Evolutionary conservation across 2,329 filamentous ascomycete genomes (phyloP).

Genomic region (Knoxdaviesia capensis): DNA sequence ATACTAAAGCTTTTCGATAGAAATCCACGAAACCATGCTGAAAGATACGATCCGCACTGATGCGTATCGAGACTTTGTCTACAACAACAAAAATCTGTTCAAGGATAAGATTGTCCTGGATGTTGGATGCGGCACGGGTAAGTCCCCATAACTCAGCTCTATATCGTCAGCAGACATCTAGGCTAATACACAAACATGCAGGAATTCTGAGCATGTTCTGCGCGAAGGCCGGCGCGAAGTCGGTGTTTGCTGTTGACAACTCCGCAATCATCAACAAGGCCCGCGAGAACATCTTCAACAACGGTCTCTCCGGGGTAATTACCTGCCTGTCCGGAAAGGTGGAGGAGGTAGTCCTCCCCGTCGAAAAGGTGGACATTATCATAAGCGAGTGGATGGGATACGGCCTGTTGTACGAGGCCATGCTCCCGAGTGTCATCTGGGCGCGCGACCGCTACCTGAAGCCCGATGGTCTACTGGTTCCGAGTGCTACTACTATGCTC

Average conservation of each 20-base stretch:
- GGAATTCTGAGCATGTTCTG: conserved; percentile 91
- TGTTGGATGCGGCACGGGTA: conserved; percentile 63
- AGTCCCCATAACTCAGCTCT: conserved; percentile 6
- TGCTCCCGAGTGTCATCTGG: conserved; percentile 82
- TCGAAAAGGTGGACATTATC: conserved; percentile 76
- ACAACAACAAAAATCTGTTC: conserved; percentile 76
- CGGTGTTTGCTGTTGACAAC: conserved; percentile 82
- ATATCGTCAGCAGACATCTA: neutral
- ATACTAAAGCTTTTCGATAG: conserved; percentile 18
- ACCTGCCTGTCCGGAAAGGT: conserved; percentile 70
- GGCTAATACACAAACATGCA: conserved; percentile 6
- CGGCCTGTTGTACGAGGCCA: conserved; percentile 79
- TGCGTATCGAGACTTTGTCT: conserved; percentile 87
- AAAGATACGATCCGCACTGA: conserved; percentile 79
- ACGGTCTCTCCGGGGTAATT: conserved; percentile 53
- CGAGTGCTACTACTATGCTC: conserved; percentile 66
- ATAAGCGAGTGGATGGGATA: conserved; percentile 99
- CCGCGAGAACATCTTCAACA: conserved; percentile 64
- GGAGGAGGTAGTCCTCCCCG: conserved; percentile 64
- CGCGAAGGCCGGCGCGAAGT: conserved; percentile 68
- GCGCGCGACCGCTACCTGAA: conserved; percentile 74
- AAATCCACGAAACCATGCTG: conserved; percentile 91
- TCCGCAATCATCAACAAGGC: conserved; percentile 79
- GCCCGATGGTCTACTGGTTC: conserved; percentile 64
- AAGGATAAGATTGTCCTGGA: conserved; percentile 74